Percentiles rank a stretch among this genome's conserved stretches.
These are phyloP conservation scores for Hagleromyces aurorensis DNA, from an alignment of 805 yeast species.

Conservation along the genomic window DNA sequence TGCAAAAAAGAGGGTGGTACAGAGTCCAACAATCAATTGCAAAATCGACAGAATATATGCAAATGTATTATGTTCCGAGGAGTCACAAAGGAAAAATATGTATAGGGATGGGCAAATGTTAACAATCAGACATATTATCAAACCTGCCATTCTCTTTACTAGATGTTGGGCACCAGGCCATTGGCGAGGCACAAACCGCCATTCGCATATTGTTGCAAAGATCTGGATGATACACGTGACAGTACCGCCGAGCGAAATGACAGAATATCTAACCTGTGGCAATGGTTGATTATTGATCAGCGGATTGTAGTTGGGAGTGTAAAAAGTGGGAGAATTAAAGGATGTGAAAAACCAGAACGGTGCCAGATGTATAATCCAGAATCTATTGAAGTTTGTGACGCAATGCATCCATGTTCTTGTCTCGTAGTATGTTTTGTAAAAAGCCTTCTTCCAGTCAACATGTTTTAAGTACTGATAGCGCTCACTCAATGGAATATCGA, in stretches of 20 bases:
- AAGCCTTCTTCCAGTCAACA: slow-evolving; percentile 59
- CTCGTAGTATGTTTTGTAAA: slow-evolving; percentile 70
- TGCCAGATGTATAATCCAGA: slow-evolving; percentile 70
- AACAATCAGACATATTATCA: slow-evolving; percentile 36
- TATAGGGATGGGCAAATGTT: slow-evolving; percentile 47
- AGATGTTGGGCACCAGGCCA: slow-evolving; percentile 69
- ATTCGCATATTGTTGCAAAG: slow-evolving; percentile 49
- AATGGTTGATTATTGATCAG: slow-evolving; percentile 54
- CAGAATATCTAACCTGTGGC: slow-evolving; percentile 43
- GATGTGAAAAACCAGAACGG: slow-evolving; percentile 72
- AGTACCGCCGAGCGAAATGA: slow-evolving; percentile 61
- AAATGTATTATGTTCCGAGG: slow-evolving; percentile 25
- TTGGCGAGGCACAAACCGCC: slow-evolving; percentile 55
- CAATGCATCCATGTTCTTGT: slow-evolving; percentile 71
- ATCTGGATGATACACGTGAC: slow-evolving; percentile 51
- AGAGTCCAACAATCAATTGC: slow-evolving; percentile 49
- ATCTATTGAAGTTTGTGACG: slow-evolving; percentile 63
- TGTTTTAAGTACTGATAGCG: slow-evolving; percentile 48
- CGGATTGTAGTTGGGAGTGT: slow-evolving; percentile 49
- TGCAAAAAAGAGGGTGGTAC: slow-evolving; percentile 49
- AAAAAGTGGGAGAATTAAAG: slow-evolving; percentile 59
- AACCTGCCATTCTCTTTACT: slow-evolving; percentile 37
- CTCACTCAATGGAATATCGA: slow-evolving; percentile 46
- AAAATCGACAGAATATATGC: slow-evolving; percentile 40
- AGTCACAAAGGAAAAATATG: slow-evolving; percentile 35